These are phyloP conservation scores for Triadica sebifera DNA, from an alignment of 345 rosid genomes.

Conservation along the genomic window DNA sequence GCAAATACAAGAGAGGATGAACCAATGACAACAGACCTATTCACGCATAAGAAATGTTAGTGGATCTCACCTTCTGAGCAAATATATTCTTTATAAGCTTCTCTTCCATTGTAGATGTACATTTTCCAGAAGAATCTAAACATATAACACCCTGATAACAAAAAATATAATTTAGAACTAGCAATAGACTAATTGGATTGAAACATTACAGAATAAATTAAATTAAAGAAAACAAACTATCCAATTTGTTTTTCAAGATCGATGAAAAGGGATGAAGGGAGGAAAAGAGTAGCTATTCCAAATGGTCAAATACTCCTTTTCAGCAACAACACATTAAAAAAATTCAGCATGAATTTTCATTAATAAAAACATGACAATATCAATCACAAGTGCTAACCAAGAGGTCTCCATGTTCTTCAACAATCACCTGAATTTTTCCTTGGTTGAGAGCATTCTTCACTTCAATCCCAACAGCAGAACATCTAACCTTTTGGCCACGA, in stretches of 20 bases:
- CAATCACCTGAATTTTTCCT: constrained; percentile 36
- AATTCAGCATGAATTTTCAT: not conserved
- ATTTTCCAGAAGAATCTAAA: constrained; percentile 29
- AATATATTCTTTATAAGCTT: constrained; percentile 46
- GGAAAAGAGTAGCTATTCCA: not conserved
- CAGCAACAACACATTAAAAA: not conserved
- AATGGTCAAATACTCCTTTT: not conserved
- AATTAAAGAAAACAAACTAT: not conserved
- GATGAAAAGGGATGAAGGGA: not conserved
- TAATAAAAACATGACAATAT: not conserved
- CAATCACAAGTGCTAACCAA: too few relatives aligned
- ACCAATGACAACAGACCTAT: not conserved
- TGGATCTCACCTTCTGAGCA: constrained; percentile 51
- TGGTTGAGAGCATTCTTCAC: constrained; percentile 32
- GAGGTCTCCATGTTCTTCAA: not conserved
- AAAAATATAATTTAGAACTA: not conserved
- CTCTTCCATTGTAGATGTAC: constrained; percentile 27
- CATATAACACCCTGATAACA: constrained; percentile 40
- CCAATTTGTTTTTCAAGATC: not conserved
- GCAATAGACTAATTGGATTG: not conserved
- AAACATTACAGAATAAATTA: not conserved
- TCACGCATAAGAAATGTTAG: not conserved
- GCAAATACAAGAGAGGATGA: not conserved
- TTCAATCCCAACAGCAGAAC: constrained; percentile 33
- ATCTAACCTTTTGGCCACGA: constrained; percentile 56